Evolutionary conservation across 176 grass and related monocot species (phyloP).

Genomic region (Zoysia pacifica): DNA sequence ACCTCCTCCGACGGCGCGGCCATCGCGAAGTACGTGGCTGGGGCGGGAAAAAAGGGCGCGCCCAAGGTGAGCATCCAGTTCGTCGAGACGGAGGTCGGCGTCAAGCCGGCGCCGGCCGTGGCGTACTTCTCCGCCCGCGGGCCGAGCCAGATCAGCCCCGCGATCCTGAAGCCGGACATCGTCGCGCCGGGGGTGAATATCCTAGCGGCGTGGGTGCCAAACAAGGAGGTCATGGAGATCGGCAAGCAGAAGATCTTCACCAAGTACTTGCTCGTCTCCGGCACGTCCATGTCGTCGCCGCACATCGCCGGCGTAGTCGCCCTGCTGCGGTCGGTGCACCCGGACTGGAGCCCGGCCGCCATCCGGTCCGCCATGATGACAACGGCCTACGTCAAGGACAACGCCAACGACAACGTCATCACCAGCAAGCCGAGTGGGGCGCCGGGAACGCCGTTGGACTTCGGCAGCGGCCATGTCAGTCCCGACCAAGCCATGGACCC

Average conservation of each 20-base stretch:
- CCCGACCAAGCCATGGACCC: constrained; percentile 64
- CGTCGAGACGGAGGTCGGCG: constrained; percentile 44
- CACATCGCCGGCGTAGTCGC: constrained; percentile 73
- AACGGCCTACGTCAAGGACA: constrained; percentile 67
- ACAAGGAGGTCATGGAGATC: constrained; percentile 46
- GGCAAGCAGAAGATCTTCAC: constrained; percentile 24
- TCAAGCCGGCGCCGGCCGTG: constrained; percentile 66
- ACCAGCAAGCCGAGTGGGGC: constrained; percentile 20
- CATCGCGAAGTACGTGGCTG: constrained; percentile 50
- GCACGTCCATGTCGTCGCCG: constrained; percentile 80
- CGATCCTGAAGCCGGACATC: constrained; percentile 80
- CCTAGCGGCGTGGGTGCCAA: constrained; percentile 75
- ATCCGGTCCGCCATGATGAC: constrained; percentile 89
- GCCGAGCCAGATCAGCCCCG: constrained; percentile 51
- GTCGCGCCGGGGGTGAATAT: constrained; percentile 73
- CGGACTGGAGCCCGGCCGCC: constrained; percentile 62
- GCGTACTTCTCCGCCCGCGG: constrained; percentile 78
- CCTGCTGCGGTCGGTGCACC: constrained; percentile 56
- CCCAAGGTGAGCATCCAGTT: constrained; percentile 58
- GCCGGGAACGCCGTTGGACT: constrained; percentile 62
- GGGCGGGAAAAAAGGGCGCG: neutral
- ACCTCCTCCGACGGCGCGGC: constrained; percentile 38
- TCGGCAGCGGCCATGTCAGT: constrained; percentile 63
- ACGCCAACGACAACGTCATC: constrained; percentile 26
- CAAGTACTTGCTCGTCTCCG: constrained; percentile 64